Evolutionary conservation across 1,284 basidiomycete species (phyloP).

Genomic region (Anthracocystis panici-leucophaei): DNA sequence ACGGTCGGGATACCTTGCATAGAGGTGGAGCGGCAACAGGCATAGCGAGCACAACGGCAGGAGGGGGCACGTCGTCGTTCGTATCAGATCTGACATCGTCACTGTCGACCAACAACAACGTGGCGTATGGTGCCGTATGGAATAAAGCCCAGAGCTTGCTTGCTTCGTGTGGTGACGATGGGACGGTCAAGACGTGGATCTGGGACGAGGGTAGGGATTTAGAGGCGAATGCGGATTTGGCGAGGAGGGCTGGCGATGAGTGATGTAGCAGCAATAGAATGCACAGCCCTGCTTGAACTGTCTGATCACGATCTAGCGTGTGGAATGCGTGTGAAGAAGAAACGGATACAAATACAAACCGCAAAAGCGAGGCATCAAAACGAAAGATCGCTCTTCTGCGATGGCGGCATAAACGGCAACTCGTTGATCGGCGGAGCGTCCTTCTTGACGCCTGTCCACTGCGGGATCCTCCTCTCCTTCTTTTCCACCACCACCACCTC

Average conservation of each 20-base stretch:
- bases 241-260: conserved; percentile 24
- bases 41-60: background rate
- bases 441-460: conserved; percentile 51
- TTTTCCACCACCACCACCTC: background rate
- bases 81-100: conserved; percentile 29
- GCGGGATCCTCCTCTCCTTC: conserved; percentile 52
- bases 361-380: conserved; percentile 17
- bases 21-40: background rate
- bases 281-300: background rate
- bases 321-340: conserved; percentile 3
- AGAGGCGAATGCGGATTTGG: conserved; percentile 35
- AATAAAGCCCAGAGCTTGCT: conserved; percentile 69
- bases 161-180: conserved; percentile 71
- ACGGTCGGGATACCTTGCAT: conserved; percentile 47
- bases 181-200: conserved; percentile 71
- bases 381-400: conserved; percentile 27
- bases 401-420: conserved; percentile 29
- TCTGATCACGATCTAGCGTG: background rate
- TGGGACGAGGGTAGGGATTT: conserved; percentile 54
- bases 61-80: conserved; percentile 7
- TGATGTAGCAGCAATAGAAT: background rate
- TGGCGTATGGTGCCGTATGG: conserved; percentile 72
- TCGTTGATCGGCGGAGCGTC: conserved; percentile 35
- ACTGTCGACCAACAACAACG: conserved; percentile 52
- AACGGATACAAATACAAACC: conserved; percentile 37